Base-by-base conservation (phyloP, 345 rosid genomes). In the Eucalyptus urophylla region DNA sequence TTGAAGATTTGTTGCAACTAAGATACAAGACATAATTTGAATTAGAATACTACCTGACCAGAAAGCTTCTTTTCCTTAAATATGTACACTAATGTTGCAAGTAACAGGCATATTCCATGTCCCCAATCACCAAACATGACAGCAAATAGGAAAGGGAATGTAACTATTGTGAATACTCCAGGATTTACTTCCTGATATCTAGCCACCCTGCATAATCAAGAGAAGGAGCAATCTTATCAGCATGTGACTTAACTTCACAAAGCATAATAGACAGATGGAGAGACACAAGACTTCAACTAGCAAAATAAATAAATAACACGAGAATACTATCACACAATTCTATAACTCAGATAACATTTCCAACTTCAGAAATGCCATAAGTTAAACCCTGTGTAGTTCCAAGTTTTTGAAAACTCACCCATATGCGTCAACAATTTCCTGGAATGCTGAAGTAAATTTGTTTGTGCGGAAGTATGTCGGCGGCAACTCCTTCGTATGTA, bases 91-190 rank as follows among this genome's bases (percentile, higher is more conserved):
- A 95, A 91, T 49, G 98, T 91, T 86, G 93, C 97, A 89, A 98
- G 98, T 89, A 98, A 93, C 92, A 98, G 88, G 92, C 99, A 98
- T 89, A 98, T 96, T 91, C 99, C 99, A 93, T 97, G 99, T 7
- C 99, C 99, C 99, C 99, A 98, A 89, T 98, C 99, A 91, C 99
- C 99, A 93, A 98, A 97, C 99, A 98, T 98, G 92, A 97, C 97
- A 62, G 99, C 99, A 89, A 98, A 98, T 86, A 98, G 98, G 92
- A 98, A 98, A 50, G 99, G 99, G 89, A 98, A 98, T 88, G 99
- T 97, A 89, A 96, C 91, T 60, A 98, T 91, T n/a, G 99, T 98
- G 92, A 49, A 95, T 90, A 98, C 96, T 89, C 93, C 97, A n/a
- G 99, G 99, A 92, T 98, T 98, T 88, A 97, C 98, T 92, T 97